Conservation (phyloP, 805 yeast genomes). For the Starmerella bombicola region DNA sequence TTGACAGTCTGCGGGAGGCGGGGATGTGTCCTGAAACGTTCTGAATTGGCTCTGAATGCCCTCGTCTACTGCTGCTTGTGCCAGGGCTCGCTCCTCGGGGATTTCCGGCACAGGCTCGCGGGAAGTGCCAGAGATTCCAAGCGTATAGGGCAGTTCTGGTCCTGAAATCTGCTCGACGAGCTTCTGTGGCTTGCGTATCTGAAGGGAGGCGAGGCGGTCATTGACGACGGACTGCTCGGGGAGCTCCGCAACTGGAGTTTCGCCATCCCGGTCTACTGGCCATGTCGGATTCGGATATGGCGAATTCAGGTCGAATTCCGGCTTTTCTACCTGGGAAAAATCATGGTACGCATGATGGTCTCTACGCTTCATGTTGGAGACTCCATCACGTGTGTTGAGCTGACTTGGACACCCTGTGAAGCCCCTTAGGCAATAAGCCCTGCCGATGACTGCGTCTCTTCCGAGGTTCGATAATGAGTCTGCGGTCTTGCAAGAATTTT, state of each 20-base stretch:
- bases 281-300: neutral
- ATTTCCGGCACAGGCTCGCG: conserved; percentile 21
- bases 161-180: conserved; percentile 14
- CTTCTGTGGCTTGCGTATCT: neutral
- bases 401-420: too few relatives aligned
- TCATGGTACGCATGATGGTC: conserved; percentile 19
- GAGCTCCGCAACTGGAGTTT: neutral
- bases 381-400: too few relatives aligned
- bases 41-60: conserved; percentile 39
- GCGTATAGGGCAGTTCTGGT: conserved; percentile 9
- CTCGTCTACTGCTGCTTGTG: conserved; percentile 23
- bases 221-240: conserved; percentile 8
- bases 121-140: conserved; percentile 14
- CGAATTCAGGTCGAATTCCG: neutral
- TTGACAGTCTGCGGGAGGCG: conserved; percentile 71
- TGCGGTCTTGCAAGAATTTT: too few relatives aligned
- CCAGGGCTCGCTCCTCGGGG: conserved; percentile 22
- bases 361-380: conserved; percentile 7
- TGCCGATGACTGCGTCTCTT: too few relatives aligned
- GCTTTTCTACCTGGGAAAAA: conserved; percentile 3
- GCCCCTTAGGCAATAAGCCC: too few relatives aligned
- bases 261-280: neutral
- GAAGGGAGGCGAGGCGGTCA: conserved; percentile 8
- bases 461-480: too few relatives aligned
- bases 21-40: conserved; percentile 64